Evolutionary conservation across 73 alveolate genomes (phyloP).

Genomic region (Paramecium sexaurelia): DNA sequence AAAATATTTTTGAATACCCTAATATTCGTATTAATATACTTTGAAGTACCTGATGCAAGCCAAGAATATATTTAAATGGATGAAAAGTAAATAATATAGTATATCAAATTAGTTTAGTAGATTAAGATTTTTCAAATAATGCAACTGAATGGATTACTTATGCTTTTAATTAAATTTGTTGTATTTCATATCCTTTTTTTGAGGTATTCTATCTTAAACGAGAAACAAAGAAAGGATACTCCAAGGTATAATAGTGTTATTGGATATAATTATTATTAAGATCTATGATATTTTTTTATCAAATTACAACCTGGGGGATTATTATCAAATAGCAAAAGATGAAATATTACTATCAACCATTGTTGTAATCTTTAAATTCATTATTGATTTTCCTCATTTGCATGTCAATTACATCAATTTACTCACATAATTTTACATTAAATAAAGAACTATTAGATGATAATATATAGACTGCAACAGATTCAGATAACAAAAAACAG

Average conservation of each 20-base stretch:
- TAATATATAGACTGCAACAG: background rate
- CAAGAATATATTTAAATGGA: background rate
- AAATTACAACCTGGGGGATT: constrained; percentile 2
- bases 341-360: background rate
- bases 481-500: background rate
- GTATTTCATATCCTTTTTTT: constrained; percentile 51
- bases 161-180: background rate
- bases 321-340: background rate
- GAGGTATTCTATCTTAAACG: constrained; percentile 44
- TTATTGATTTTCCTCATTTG: background rate
- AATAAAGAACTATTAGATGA: constrained; percentile 9
- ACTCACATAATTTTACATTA: constrained; percentile 34
- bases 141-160: background rate
- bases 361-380: background rate
- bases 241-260: constrained; percentile 18
- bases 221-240: constrained; percentile 30
- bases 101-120: background rate
- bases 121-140: background rate
- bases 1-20: background rate
- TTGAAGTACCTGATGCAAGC: background rate
- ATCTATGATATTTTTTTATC: background rate
- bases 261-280: constrained; percentile 4
- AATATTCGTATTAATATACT: background rate
- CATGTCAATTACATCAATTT: background rate
- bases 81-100: background rate